Conservation (phyloP, 768 basidiomycete species). For the Lentinula guzmanii region DNA sequence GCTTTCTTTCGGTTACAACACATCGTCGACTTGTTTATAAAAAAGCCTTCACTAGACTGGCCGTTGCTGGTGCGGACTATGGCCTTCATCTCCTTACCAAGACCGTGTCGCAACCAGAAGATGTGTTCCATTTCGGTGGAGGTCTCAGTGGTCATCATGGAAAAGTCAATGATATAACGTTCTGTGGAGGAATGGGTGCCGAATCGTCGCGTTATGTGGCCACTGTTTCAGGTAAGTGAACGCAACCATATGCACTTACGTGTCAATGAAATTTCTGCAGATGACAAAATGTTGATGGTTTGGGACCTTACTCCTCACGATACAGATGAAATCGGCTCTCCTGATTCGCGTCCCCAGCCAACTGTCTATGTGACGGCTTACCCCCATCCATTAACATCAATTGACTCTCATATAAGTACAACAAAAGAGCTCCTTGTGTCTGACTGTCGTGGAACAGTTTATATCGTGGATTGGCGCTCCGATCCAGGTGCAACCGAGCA, state of each 20-base stretch:
- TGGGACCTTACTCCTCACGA: slow-evolving; percentile 73
- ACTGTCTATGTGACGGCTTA: slow-evolving; percentile 75
- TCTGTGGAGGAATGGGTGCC: slow-evolving; percentile 68
- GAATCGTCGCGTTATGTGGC: slow-evolving; percentile 72
- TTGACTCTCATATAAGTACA: slow-evolving; percentile 64
- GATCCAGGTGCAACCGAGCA: slow-evolving; percentile 49
- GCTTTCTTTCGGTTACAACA: neutral
- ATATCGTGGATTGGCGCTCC: slow-evolving; percentile 78
- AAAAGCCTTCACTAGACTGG: slow-evolving; percentile 41
- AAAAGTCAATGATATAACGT: slow-evolving; percentile 70
- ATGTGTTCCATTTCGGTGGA: slow-evolving; percentile 68
- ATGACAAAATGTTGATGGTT: slow-evolving; percentile 81
- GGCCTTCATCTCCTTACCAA: slow-evolving; percentile 68
- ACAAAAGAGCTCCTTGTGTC: slow-evolving; percentile 78
- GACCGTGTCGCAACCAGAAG: slow-evolving; percentile 37
- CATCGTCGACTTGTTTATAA: neutral
- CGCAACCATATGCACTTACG: neutral
- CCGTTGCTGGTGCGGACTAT: slow-evolving; percentile 62
- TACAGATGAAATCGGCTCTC: slow-evolving; percentile 26
- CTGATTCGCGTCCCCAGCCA: slow-evolving; percentile 50
- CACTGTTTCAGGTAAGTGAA: slow-evolving; percentile 62
- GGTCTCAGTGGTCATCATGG: slow-evolving; percentile 80
- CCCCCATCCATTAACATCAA: slow-evolving; percentile 62
- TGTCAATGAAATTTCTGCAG: slow-evolving; percentile 26
- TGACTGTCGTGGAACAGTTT: slow-evolving; percentile 68